Evolutionary conservation across 2,329 filamentous ascomycete genomes (phyloP).

Genomic region (Coleophoma eucalyptorum): DNA sequence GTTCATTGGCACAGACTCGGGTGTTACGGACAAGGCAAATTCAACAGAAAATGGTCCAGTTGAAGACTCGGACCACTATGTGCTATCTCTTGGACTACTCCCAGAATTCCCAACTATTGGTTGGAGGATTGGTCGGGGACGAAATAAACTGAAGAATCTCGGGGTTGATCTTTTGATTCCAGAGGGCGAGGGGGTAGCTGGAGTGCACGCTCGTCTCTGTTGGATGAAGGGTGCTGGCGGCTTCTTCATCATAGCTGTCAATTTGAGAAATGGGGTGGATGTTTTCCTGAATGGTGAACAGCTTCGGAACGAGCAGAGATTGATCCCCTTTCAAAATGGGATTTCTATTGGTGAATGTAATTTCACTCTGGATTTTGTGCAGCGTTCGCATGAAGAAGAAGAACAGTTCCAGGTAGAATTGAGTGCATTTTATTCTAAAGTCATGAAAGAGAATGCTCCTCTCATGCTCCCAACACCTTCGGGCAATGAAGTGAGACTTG

Average conservation of each 20-base stretch:
- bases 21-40: too few species aligned
- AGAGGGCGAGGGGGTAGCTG: conserved; percentile 12
- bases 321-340: conserved; percentile 14
- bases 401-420: conserved; percentile 15
- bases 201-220: conserved; percentile 12
- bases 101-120: conserved; percentile 11
- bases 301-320: conserved; percentile 9
- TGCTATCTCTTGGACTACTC: not conserved
- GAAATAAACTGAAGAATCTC: conserved; percentile 8
- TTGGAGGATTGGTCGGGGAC: conserved; percentile 16
- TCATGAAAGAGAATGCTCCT: conserved; percentile 9
- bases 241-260: conserved; percentile 15
- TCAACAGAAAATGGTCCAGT: too few species aligned
- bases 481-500: conserved; percentile 11
- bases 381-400: conserved; percentile 8
- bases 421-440: conserved; percentile 9
- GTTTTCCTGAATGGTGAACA: conserved; percentile 16
- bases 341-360: conserved; percentile 14
- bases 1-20: too few species aligned
- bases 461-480: conserved; percentile 14
- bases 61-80: too few species aligned
- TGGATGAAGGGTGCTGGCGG: conserved; percentile 16
- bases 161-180: conserved; percentile 14
- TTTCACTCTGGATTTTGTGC: conserved; percentile 13
- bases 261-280: conserved; percentile 8